Base-by-base conservation (phyloP, 2,329 filamentous ascomycete genomes). In the Chaetoscypha palmicola region DNA sequence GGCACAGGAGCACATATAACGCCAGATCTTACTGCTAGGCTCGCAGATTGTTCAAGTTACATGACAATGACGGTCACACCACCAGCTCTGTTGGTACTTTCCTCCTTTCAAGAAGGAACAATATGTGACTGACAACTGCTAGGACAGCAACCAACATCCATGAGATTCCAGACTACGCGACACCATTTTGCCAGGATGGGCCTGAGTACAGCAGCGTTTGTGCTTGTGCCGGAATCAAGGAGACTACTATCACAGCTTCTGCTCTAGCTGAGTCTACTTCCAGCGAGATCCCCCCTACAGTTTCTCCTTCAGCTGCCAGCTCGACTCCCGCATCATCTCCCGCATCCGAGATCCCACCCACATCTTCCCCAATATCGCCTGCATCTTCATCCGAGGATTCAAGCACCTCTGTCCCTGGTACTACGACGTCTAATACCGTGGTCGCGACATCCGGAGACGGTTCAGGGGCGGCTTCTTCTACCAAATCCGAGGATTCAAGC, bases 11-110 rank as follows among this genome's bases (percentile, higher is more conserved):
- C 37, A 4, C 16, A 39, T 28, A 39, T 39, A 20, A 31, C 24
- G 22, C 37, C 37, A 7, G 24, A 19, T 21, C 37, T 39, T 30
- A 22, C 37, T 12, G n/a, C 37, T 12, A 12, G 38, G 19, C 17
- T 40, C 5, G 38, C 26, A 14, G 24, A 40, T 32, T 40, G 23
- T 40, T 40, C 38, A n/a, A 40, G 14, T 32, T 40, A 32, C 7
- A 31, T 40, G 38, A n/a, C 16, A 16, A 14, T 19, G 4, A 38
- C 36, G 3, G n/a, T 24, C 19, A 24, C 4, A 10, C 11, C 16
- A 11, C 11, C 11, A 4, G 4, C 4, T n/a, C 10, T 34, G 32
- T 19, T 16, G 19, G 10, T 16, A 12, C n/a, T 19, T 8, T 34
- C 32, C 5, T 9, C 14, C 10, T 4, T 4, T 16, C 16, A 4